Percentiles rank a stretch among this genome's conserved stretches.
phyloP scores from a whole-genome alignment of 2,329 filamentous ascomycete species.

The Trichophyton simii region DNA sequence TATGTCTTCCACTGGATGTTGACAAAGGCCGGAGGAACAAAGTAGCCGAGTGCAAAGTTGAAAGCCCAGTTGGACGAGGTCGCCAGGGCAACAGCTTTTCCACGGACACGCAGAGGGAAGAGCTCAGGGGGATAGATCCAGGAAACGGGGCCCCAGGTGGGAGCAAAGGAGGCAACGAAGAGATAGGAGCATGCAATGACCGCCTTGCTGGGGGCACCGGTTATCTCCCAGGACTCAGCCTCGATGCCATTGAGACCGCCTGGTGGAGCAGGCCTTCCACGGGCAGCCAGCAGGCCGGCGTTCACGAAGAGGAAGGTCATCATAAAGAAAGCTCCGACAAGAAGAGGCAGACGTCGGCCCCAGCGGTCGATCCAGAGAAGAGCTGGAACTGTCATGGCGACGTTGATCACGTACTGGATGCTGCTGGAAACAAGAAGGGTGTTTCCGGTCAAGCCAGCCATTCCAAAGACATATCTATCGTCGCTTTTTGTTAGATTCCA shows the following conservation, averaged over 20 bases:
- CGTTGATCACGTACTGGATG: constrained; percentile 69
- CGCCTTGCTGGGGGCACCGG: constrained; percentile 40
- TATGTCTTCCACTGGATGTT: constrained; percentile 53
- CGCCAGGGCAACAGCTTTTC: constrained; percentile 50
- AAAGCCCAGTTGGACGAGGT: constrained; percentile 53
- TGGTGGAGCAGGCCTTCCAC: constrained; percentile 31
- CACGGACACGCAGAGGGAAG: constrained; percentile 49
- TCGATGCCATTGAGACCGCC: constrained; percentile 19
- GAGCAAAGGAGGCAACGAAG: constrained; percentile 57
- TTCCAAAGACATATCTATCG: constrained; percentile 51
- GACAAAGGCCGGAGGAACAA: constrained; percentile 46
- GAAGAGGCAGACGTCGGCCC: constrained; percentile 57
- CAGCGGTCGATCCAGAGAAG: constrained; percentile 62
- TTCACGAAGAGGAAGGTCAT: constrained; percentile 34
- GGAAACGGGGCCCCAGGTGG: constrained; percentile 49
- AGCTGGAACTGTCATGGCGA: constrained; percentile 63
- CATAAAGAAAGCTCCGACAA: constrained; percentile 57
- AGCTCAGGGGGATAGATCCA: constrained; percentile 52
- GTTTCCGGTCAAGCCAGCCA: constrained; percentile 53
- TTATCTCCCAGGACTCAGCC: constrained; percentile 29
- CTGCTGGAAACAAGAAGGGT: constrained; percentile 52
- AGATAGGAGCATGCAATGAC: constrained; percentile 60
- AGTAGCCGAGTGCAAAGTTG: constrained; percentile 44
- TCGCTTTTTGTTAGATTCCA: neutral
- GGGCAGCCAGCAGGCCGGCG: constrained; percentile 29